phyloP scores from a whole-genome alignment of 495 filamentous ascomycete genomes.

The Rhizodiscina lignyota region DNA sequence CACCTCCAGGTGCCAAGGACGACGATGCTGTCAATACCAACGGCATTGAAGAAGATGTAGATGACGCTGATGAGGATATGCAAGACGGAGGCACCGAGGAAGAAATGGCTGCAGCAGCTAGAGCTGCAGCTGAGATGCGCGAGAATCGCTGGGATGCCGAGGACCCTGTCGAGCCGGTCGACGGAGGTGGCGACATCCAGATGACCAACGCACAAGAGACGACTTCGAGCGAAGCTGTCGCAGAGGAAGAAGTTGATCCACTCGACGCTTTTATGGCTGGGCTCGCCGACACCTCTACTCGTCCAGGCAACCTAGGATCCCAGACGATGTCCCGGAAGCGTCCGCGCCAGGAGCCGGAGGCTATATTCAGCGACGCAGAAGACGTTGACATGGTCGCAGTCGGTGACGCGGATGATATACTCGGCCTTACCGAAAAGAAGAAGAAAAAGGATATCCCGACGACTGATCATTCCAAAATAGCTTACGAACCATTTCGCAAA shows the following conservation, averaged over 20 bases:
- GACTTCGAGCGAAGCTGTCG: constrained; percentile 1
- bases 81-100: constrained; percentile 69
- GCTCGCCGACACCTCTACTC: too few relatives aligned
- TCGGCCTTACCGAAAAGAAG: constrained; percentile 74
- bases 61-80: constrained; percentile 60
- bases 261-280: constrained; percentile 92
- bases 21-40: constrained; percentile 41
- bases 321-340: constrained; percentile 19
- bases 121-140: constrained; percentile 60
- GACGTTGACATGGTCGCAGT: constrained; percentile 61
- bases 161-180: constrained; percentile 19
- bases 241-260: constrained; percentile 64
- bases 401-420: constrained; percentile 63
- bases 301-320: too few relatives aligned
- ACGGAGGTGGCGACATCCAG: constrained; percentile 26
- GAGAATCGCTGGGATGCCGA: constrained; percentile 50
- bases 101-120: constrained; percentile 67
- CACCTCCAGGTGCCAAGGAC: constrained; percentile 14
- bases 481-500: constrained; percentile 76
- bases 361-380: constrained; percentile 74
- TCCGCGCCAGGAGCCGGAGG: constrained; percentile 49
- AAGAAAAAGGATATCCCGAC: constrained; percentile 93
- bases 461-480: constrained; percentile 68
- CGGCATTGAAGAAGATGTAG: constrained; percentile 38
- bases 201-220: constrained; percentile 17